These are phyloP conservation scores for Fusarium keratoplasticum DNA, from an alignment of 2,329 filamentous ascomycete genomes.

Conservation along the genomic window DNA sequence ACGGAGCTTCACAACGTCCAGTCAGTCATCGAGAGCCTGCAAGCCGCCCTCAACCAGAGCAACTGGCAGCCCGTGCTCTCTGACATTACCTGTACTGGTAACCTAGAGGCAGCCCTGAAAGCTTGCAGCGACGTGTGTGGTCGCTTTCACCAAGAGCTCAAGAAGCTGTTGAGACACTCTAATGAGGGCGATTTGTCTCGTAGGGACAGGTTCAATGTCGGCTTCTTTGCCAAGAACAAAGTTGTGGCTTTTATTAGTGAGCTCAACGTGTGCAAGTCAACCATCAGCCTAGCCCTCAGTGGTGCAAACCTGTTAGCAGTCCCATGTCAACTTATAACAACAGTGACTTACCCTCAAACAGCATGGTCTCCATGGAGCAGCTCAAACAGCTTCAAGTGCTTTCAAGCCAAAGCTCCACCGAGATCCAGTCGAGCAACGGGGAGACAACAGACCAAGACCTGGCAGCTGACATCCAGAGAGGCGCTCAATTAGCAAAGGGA, in stretches of 20 bases:
- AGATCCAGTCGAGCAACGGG: neutral
- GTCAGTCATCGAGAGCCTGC: neutral
- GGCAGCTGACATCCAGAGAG: neutral
- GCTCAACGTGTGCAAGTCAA: neutral
- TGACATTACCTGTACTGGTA: accelerated
- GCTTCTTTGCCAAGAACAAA: accelerated
- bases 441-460: too few relatives aligned
- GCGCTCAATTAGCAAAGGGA: neutral
- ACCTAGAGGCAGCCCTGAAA: neutral
- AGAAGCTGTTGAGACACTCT: neutral
- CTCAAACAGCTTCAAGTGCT: neutral
- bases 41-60: accelerated
- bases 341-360: neutral
- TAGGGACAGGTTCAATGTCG: neutral
- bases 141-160: neutral
- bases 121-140: neutral
- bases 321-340: neutral
- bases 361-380: neutral
- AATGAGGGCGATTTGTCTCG: neutral
- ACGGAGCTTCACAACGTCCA: neutral
- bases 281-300: neutral
- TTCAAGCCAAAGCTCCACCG: neutral
- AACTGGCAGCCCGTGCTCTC: neutral
- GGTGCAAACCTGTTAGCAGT: neutral
- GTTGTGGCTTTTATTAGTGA: neutral